A percentile compares a stretch with the other conserved stretches of the same genome.
These are phyloP conservation scores for Botrytis aclada DNA, from an alignment of 2,329 filamentous ascomycete species.

Conservation along the genomic window DNA sequence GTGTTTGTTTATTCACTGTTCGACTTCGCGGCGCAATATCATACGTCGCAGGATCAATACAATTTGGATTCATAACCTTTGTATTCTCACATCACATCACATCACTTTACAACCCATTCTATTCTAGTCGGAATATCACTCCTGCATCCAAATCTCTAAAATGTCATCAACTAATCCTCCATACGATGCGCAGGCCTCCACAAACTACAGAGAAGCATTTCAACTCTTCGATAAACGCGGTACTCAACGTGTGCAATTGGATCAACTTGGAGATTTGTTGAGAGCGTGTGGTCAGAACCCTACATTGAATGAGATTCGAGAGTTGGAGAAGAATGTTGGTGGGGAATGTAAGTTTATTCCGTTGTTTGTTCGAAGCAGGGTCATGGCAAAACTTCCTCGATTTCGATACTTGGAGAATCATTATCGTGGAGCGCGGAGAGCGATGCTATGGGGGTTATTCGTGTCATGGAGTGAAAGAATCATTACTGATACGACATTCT, in stretches of 20 bases:
- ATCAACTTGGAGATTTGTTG: constrained; percentile 87
- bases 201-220: constrained; percentile 99
- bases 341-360: constrained; percentile 72
- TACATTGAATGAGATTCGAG: constrained; percentile 85
- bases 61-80: neutral
- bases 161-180: constrained; percentile 32
- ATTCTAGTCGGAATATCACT: neutral
- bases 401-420: neutral
- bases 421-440: neutral
- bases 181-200: constrained; percentile 59
- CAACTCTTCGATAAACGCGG: constrained; percentile 99
- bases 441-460: neutral
- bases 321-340: constrained; percentile 86
- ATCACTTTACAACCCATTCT: neutral
- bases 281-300: constrained; percentile 98
- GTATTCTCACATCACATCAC: neutral
- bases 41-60: neutral
- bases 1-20: neutral
- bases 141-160: neutral
- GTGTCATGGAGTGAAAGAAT: too few species aligned
- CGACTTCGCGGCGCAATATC: neutral
- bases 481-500: neutral
- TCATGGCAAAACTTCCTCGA: neutral
- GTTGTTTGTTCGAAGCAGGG: neutral
- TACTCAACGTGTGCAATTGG: constrained; percentile 83